phyloP scores from a whole-genome alignment of 129 eudicot species.

The Arctium minus region DNA sequence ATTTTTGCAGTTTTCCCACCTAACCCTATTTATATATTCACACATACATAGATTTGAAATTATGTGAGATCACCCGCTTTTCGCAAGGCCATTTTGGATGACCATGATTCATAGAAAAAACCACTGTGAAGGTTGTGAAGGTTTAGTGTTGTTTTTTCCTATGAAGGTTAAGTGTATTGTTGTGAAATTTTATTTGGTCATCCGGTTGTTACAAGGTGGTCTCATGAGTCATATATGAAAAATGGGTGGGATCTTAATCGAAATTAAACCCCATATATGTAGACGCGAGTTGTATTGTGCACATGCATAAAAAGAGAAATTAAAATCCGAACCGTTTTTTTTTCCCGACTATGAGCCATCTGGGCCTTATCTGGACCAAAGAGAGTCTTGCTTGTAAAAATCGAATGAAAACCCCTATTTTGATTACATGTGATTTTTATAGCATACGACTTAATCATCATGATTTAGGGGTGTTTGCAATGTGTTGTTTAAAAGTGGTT shows the following conservation, averaged over 20 bases:
- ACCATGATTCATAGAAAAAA: background rate
- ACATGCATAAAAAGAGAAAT: too few species aligned
- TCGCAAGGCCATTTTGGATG: background rate
- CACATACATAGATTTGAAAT: too few species aligned
- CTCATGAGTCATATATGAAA: background rate
- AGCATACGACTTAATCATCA: background rate
- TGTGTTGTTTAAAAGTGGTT: background rate
- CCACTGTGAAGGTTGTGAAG: background rate
- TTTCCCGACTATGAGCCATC: too few species aligned
- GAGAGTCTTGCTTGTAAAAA: too few species aligned
- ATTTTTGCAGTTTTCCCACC: too few species aligned
- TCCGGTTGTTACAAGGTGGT: background rate
- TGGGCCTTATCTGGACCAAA: too few species aligned
- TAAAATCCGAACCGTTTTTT: too few species aligned
- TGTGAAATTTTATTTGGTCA: background rate
- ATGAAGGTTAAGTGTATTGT: background rate
- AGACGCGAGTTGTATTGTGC: too few species aligned
- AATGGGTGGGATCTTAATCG: too few species aligned
- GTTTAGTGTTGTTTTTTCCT: background rate
- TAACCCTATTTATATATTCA: background rate
- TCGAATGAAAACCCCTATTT: too few species aligned
- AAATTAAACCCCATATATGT: too few species aligned
- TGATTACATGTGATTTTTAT: too few species aligned
- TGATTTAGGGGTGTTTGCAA: background rate
- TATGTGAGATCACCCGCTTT: background rate